Conservation (phyloP, 2,329 filamentous ascomycete species). For the Microsporum audouinii region DNA sequence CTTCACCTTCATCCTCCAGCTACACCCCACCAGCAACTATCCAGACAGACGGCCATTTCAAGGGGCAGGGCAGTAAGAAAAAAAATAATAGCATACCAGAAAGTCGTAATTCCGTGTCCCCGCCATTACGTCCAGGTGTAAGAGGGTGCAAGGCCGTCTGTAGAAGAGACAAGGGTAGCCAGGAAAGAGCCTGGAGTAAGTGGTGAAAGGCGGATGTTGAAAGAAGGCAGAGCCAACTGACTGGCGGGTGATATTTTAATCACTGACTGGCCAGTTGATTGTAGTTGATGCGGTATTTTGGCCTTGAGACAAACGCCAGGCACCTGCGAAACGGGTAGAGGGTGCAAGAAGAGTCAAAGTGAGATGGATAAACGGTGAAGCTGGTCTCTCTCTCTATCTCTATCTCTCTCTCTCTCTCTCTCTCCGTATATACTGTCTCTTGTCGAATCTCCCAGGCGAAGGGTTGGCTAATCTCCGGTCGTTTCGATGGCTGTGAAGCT, state of each 20-base stretch:
- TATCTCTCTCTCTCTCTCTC: neutral
- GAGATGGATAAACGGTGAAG: neutral
- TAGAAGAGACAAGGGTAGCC: neutral
- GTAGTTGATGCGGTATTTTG: too few relatives aligned
- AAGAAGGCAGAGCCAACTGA: neutral
- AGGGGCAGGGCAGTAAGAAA: neutral
- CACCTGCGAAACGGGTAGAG: neutral
- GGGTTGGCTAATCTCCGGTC: neutral
- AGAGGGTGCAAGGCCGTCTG: neutral
- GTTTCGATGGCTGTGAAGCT: neutral
- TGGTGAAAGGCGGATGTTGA: neutral
- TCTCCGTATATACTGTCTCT: neutral
- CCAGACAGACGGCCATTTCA: neutral
- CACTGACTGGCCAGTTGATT: neutral
- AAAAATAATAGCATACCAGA: conserved; percentile 54
- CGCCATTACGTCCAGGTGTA: conserved; percentile 52
- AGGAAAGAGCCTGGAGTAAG: neutral
- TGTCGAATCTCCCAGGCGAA: neutral
- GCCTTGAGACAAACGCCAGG: neutral
- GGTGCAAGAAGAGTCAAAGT: neutral
- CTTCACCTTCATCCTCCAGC: neutral
- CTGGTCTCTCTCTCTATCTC: neutral
- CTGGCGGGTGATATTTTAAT: neutral
- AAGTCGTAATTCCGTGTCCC: conserved; percentile 99
- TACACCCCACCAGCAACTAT: neutral